Evolutionary conservation across 2,329 filamentous ascomycete species (phyloP), one percentile per base, ranked within the genome.

Genomic region (Aspergillus pseudotamarii): DNA sequence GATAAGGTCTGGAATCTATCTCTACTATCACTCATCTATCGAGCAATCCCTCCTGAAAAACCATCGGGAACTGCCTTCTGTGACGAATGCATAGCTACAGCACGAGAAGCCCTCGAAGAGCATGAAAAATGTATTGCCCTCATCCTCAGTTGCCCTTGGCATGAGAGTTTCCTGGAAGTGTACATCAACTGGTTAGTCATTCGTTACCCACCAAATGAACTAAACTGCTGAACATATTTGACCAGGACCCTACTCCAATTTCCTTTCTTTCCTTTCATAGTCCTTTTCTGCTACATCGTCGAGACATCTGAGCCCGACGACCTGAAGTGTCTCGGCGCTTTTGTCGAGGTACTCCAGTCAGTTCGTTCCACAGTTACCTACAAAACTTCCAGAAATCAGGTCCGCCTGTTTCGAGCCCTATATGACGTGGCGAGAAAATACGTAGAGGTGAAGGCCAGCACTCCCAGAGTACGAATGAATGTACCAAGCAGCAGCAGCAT

Each of bases 231-330:
- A 21, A 19, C 45, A 34, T 55, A 23, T 46, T 34, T 46, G 19
- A 51, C 21, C 1, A 53, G 53, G 32, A 59, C 48, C 12, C 46
- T 59, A 10, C 43, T 61, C 1, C 48, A 36, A 34, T 38, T 57
- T 6, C 66, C 66, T 1, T 68, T 68, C 12, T 63, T 64, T 5
- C 66, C 66, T 11, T 67, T 64, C 45, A 65, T 65, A 11, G 43
- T 68, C 32, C 57, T 67, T 3, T 62, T 68, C 59, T 68, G 65
- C 60, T 54, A 65, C 46, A 62, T 60, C 12, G 57, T 68, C 16
- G 63, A 67, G 38, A 66, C 63, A 3, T 62, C 63, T 34, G 57
- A 65, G 10, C 19, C 46, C 6, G 61, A 60, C 6, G 65, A 68
- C 38, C 60, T 68, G 16, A 53, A 45, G 19, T 54, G 34, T 48